These are phyloP conservation scores for Juglanconis oblonga DNA, from an alignment of 2,329 filamentous ascomycete species.

Conservation along the genomic window DNA sequence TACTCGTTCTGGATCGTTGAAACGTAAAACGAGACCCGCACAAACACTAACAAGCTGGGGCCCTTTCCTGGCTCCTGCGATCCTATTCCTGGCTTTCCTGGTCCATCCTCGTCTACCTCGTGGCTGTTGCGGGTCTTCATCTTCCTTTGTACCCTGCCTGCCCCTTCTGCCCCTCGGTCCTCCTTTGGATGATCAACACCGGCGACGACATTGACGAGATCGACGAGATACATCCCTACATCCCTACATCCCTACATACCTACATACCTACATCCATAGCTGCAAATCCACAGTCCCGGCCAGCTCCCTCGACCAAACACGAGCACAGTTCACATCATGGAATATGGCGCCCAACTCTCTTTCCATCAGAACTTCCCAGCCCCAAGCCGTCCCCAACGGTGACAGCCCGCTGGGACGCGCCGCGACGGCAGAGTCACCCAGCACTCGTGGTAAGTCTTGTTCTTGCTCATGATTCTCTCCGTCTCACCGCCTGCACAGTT, in stretches of 20 bases:
- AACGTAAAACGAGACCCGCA: neutral
- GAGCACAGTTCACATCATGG: constrained; percentile 12
- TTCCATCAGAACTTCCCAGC: constrained; percentile 19
- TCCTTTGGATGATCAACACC: neutral
- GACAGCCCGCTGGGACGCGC: neutral
- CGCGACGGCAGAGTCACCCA: neutral
- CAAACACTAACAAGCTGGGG: neutral
- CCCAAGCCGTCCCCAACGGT: constrained; percentile 6
- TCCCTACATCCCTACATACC: no score
- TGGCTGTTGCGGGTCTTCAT: neutral
- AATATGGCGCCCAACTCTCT: constrained; percentile 20
- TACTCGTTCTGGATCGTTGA: neutral
- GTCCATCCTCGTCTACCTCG: constrained; percentile 8
- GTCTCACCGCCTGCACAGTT: neutral
- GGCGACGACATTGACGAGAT: neutral
- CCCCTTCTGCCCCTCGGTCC: neutral
- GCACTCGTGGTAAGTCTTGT: constrained; percentile 6
- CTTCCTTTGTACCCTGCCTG: neutral
- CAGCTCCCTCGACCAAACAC: neutral
- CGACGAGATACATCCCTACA: neutral
- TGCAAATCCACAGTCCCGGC: no score
- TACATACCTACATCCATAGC: no score
- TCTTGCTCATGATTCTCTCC: neutral
- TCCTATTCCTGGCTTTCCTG: neutral
- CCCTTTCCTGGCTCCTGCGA: neutral